These are phyloP conservation scores for Sungouiozyma intestinalis DNA, from an alignment of 805 yeast species.

Conservation along the genomic window DNA sequence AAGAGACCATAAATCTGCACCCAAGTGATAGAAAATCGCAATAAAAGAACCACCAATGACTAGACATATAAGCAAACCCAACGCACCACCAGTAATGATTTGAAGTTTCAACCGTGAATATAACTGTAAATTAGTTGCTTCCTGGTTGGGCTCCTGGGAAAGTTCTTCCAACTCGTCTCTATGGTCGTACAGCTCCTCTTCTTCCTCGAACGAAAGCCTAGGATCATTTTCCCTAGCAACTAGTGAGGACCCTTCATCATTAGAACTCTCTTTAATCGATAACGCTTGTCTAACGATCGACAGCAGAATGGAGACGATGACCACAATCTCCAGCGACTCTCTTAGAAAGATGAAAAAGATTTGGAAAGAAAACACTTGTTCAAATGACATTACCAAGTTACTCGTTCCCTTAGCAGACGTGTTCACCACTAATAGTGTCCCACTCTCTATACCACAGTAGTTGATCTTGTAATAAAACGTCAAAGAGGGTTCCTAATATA, in stretches of 20 bases:
- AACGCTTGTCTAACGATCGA: conserved; percentile 58
- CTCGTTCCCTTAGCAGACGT: too few relatives aligned
- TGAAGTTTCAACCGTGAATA: conserved; percentile 48
- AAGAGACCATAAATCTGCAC: conserved; percentile 76
- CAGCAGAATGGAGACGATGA: conserved; percentile 62
- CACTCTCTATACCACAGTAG: too few relatives aligned
- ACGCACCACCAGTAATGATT: conserved; percentile 71
- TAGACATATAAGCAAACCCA: conserved; percentile 62
- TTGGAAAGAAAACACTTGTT: conserved; percentile 55
- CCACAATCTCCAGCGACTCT: conserved; percentile 68
- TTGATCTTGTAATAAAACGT: not conserved
- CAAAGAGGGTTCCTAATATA: not conserved
- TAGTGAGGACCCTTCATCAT: not conserved
- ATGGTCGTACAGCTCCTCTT: conserved; percentile 21
- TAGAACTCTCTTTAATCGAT: conserved; percentile 24
- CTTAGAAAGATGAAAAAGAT: conserved; percentile 63
- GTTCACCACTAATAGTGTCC: too few relatives aligned
- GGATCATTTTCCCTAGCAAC: not conserved
- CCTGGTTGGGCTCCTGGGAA: conserved; percentile 8
- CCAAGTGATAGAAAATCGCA: conserved; percentile 59
- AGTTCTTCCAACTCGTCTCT: conserved; percentile 5
- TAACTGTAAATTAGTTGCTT: conserved; percentile 21
- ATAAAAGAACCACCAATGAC: conserved; percentile 66
- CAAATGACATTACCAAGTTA: conserved; percentile 22
- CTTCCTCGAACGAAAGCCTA: conserved; percentile 15